Percentiles rank a stretch among this genome's conserved stretches.
phyloP scores from a whole-genome alignment of 78 protist species.

The Polysphondylium violaceum region DNA sequence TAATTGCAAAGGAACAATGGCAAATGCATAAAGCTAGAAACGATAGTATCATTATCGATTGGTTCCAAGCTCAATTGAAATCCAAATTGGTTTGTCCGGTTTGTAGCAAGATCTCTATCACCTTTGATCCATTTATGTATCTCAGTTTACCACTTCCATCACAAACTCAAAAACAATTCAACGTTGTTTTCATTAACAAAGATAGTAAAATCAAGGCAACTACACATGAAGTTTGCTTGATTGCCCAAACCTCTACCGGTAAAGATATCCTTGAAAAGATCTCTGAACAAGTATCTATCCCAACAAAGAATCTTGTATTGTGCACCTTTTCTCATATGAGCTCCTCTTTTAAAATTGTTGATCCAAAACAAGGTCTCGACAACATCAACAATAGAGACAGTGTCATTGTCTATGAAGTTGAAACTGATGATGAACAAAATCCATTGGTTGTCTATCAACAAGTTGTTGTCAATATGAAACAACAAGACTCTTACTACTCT shows the following conservation, averaged over 20 bases:
- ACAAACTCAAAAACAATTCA: not conserved
- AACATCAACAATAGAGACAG: not conserved
- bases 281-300: not conserved
- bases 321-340: too few species aligned
- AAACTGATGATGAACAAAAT: not conserved
- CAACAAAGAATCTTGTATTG: not conserved
- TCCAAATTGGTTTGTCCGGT: conserved; percentile 80
- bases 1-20: conserved; percentile 85
- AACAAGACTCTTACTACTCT: not conserved
- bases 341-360: not conserved
- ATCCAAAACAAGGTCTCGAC: not conserved
- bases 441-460: not conserved
- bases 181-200: not conserved
- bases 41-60: conserved; percentile 86
- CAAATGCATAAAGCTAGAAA: conserved; percentile 76
- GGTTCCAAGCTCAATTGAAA: conserved; percentile 81
- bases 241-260: not conserved
- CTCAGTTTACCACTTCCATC: conserved; percentile 90
- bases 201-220: not conserved
- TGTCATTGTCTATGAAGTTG: conserved; percentile 13
- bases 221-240: not conserved
- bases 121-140: conserved; percentile 95
- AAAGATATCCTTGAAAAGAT: conserved; percentile 3
- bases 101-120: conserved; percentile 57
- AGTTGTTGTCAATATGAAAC: conserved; percentile 7